Percentiles rank a stretch among this genome's conserved stretches.
Conservation (phyloP, 1,284 basidiomycete genomes). For the Amylostereum chailletii region DNA sequence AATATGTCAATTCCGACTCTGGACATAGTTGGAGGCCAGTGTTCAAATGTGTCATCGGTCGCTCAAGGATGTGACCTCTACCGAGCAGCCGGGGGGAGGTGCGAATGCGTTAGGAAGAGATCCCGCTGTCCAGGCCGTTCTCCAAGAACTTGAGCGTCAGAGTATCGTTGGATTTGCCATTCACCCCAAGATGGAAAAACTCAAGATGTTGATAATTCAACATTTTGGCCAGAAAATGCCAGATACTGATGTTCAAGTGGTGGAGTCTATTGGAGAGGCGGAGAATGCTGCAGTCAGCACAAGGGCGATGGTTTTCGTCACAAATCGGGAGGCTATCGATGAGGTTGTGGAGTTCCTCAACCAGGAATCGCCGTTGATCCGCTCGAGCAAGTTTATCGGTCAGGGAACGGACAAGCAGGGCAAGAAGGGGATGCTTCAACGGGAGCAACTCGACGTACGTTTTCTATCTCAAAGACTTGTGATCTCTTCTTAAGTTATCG, state of each 20-base stretch:
- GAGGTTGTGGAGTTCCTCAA: conserved; percentile 82
- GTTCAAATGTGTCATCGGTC: conserved; percentile 68
- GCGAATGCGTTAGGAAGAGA: conserved; percentile 41
- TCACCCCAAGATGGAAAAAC: conserved; percentile 92
- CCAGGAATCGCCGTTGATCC: conserved; percentile 64
- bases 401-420: conserved; percentile 84
- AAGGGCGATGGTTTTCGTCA: conserved; percentile 94
- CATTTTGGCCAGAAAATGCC: conserved; percentile 63
- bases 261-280: conserved; percentile 29
- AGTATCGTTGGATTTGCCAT: conserved; percentile 42
- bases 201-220: conserved; percentile 68
- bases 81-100: conserved; percentile 26
- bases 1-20: no score
- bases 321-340: conserved; percentile 82
- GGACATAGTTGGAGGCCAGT: conserved; percentile 69
- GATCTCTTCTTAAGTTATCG: conserved; percentile 7
- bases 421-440: conserved; percentile 84
- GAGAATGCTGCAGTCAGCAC: conserved; percentile 37
- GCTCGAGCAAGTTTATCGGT: conserved; percentile 83
- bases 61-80: conserved; percentile 29
- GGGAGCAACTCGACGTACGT: conserved; percentile 79
- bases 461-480: conserved; percentile 4
- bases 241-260: conserved; percentile 24
- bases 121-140: conserved; percentile 49
- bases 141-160: conserved; percentile 56